Conservation (phyloP, 2,329 filamentous ascomycete species). For the Ophiostoma triangulosporum region DNA sequence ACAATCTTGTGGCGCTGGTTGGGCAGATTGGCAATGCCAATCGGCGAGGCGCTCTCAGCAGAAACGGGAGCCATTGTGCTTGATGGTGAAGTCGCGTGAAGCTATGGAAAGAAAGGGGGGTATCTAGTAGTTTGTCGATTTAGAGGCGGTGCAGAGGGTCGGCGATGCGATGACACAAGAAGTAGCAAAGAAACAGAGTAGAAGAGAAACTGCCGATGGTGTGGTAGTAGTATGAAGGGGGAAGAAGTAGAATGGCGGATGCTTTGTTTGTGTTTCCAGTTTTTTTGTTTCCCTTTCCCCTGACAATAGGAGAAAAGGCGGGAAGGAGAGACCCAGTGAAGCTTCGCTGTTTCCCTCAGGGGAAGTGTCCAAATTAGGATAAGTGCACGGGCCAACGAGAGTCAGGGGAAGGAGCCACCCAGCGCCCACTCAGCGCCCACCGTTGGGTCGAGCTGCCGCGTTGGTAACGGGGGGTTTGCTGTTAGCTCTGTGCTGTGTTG, state of each 20-base stretch:
- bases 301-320: conserved; percentile 12
- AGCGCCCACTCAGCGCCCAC: background rate
- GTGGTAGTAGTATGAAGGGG: conserved; percentile 1
- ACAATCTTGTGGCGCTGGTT: conserved; percentile 67
- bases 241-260: background rate
- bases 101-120: background rate
- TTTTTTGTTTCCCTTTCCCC: conserved; percentile 8
- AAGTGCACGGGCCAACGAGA: conserved; percentile 15
- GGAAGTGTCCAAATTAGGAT: conserved; percentile 18
- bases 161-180: background rate
- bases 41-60: conserved; percentile 49
- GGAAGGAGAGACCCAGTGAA: conserved; percentile 9
- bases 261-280: conserved; percentile 13
- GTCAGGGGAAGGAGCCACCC: conserved; percentile 14
- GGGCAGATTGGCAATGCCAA: conserved; percentile 62
- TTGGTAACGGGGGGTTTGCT: no score
- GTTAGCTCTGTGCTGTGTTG: no score
- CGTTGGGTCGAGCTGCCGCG: background rate
- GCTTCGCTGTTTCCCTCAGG: conserved; percentile 13
- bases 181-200: background rate
- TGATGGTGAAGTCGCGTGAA: conserved; percentile 9
- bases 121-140: background rate
- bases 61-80: conserved; percentile 41
- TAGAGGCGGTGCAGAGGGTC: background rate
- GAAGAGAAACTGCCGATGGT: background rate